Base-by-base conservation (phyloP, 2,329 filamentous ascomycete species). In the Thermothelomyces thermophilus region DNA sequence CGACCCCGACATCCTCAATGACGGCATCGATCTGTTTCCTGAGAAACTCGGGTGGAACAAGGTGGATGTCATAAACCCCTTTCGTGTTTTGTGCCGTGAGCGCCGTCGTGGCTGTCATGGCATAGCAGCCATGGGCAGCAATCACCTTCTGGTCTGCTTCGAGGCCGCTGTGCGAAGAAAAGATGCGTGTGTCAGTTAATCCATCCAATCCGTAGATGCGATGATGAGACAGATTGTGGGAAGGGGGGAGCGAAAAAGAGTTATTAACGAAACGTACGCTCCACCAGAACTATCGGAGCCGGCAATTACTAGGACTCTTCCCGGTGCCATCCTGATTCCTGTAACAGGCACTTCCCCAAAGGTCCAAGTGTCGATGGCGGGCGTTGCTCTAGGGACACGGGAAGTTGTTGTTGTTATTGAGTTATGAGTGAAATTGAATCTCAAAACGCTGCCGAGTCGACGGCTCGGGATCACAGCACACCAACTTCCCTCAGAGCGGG, bases 71-170 rank as follows among this genome's bases (percentile, higher is more conserved):
- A 54, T 82, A 75, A 13, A 97, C 90, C 4, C 89, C 89, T 46
- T 79, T 75, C 0, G 93, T 98, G 68, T 97, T 95, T 64, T 97
- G 93, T 14, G 89, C 90, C n/a, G 93, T 98, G 63, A 98, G 73
- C 17, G 91, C 91, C 13, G 91, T 94, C 9, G 91, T 96, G 19
- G 90, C 89, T 44, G 91, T 96, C 83, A 96, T 94, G 52, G 89
- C 90, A 74, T 97, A 97, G 70, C 87, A 93, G 52, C 86, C 84
- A 77, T 97, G 90, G 16, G 87, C 88, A 39, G 90, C 86, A 53
- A 95, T 85, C 54, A 95, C 90, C 66, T 95, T 95, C 64, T 97
- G 90, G 66, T 97, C 91, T 34, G 91, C 93, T 68, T 98, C 91
- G 30, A 98, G 80, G 45, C 91, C 93, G 49, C 90, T 95, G 62